Base-by-base conservation (phyloP, 768 basidiomycete species). In the Dentipellis fragilis region DNA sequence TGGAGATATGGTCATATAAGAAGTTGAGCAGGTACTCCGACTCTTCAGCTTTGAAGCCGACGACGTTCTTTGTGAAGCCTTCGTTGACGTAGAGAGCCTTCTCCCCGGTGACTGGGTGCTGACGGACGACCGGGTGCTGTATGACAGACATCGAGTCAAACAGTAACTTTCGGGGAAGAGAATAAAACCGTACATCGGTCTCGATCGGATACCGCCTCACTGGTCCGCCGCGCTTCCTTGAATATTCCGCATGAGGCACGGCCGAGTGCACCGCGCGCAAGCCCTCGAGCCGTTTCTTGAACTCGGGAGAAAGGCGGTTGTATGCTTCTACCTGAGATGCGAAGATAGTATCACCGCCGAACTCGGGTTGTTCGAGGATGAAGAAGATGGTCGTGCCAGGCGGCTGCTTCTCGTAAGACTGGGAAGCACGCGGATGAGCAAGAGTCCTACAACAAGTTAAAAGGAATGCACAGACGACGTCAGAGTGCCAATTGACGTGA, bases 81-180 rank as follows among this genome's bases (percentile, higher is more conserved):
- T 62, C 21, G 65, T 92, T 90, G 65, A 92, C 83, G 63, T 83
- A 91, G 58, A 92, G 70, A 56, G 80, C 82, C 76, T 92, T 90
- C 81, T 83, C 86, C 11, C 89, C 88, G 0, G 89, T 93, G 1
- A 77, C 83, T n/a, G 90, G 89, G 66, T 92, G 85, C 11, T 90
- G 87, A 47, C 89, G 83, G 54, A 93, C 86, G 51, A 93, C 72
- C 14, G 89, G 89, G 66, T 92, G 90, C 34, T 86, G 59, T 19
- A n/a, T 10, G 2, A 17, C 42, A 45, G 17, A 45, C 7, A 6
- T 19, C 19, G 3, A 45, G 19, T 45, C n/a, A 11, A 45, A 45
- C 29, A 29, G 12, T 45, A 12, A 16, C 39, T 40, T 12, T 40
- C 12, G 11, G 10, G n/a, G 4, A 21, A 49, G 9, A 49, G 16